Percentiles rank a stretch among this genome's conserved stretches.
These are phyloP conservation scores for Salix purpurea DNA, from an alignment of 345 rosid species.

Conservation along the genomic window DNA sequence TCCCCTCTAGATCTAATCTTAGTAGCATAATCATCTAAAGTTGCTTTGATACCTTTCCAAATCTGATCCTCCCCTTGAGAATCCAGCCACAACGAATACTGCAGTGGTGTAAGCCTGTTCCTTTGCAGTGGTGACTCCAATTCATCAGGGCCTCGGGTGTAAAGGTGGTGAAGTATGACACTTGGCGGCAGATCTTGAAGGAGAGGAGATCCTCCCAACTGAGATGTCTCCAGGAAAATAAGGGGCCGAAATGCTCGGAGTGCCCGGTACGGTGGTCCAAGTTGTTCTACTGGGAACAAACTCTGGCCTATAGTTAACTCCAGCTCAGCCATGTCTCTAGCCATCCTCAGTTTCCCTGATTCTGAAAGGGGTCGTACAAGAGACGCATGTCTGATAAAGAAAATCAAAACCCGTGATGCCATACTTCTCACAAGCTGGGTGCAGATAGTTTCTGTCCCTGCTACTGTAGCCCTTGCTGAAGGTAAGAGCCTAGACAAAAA, in stretches of 20 bases:
- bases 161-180: conserved; percentile 85
- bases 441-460: conserved; percentile 81
- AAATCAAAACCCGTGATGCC: conserved; percentile 82
- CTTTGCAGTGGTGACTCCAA: conserved; percentile 83
- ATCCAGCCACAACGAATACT: conserved; percentile 95
- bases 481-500: conserved; percentile 82
- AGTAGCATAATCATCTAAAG: conserved; percentile 86
- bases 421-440: conserved; percentile 78
- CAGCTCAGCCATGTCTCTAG: conserved; percentile 98
- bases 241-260: conserved; percentile 94
- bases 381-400: conserved; percentile 90
- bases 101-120: conserved; percentile 71
- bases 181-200: conserved; percentile 87
- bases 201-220: conserved; percentile 74
- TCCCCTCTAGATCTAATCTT: conserved; percentile 83
- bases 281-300: conserved; percentile 93
- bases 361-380: conserved; percentile 95
- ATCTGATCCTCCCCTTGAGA: conserved; percentile 94
- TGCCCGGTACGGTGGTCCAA: conserved; percentile 90
- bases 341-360: conserved; percentile 95
- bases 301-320: conserved; percentile 95
- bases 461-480: conserved; percentile 44
- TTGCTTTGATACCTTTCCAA: conserved; percentile 95
- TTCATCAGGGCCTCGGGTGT: conserved; percentile 88
- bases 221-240: conserved; percentile 85